Base-by-base conservation (phyloP, 495 filamentous ascomycete species). In the Podospora conica region DNA sequence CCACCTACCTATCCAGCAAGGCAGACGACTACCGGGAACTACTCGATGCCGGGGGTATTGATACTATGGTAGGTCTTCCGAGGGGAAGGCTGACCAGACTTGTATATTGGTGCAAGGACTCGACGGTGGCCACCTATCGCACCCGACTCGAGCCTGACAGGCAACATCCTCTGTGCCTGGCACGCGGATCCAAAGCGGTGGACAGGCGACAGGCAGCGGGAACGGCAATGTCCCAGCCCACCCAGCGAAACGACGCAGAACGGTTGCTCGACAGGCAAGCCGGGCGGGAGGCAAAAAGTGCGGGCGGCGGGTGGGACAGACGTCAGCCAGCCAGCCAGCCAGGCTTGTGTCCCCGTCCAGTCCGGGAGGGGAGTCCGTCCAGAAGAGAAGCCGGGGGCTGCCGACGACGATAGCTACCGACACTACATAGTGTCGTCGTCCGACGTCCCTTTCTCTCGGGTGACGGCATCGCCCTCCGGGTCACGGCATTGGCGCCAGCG, bases 401-500 rank as follows among this genome's bases (percentile, higher is more conserved):
- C 15, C 40, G 40, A 48, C 29, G 29, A 31, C 29, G n/a, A n/a
- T 31, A 10, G 9, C 29, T 31, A 27, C 25, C 12, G 29, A 11
- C n/a, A n/a, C 40, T 48, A 15, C 40, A n/a, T n/a, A n/a, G 40
- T 48, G 29, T 29, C 9, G 40, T 48, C 33, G 33, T 48, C 33
- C 33, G 33, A 48, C 33, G 33, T 48, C 40, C 40, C 40, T 48
- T n/a, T n/a, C 40, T 18, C 15, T 48, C 40, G 40, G 40, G 40
- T 48, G 40, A 21, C 20, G 33, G 23, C 21, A 24, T 25, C 22
- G 6, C 40, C 29, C 23, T 22, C 60, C 54, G 63, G 63, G 28
- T 55, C 61, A 63, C 61, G 53, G 48, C 61, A 63, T 31, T n/a
- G 23, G 28, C 54, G 61, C 48, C 61, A 56, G 48, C 61, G 61